Conservation (phyloP, 2,329 filamentous ascomycete genomes). For the Xylariaceae sp. region DNA sequence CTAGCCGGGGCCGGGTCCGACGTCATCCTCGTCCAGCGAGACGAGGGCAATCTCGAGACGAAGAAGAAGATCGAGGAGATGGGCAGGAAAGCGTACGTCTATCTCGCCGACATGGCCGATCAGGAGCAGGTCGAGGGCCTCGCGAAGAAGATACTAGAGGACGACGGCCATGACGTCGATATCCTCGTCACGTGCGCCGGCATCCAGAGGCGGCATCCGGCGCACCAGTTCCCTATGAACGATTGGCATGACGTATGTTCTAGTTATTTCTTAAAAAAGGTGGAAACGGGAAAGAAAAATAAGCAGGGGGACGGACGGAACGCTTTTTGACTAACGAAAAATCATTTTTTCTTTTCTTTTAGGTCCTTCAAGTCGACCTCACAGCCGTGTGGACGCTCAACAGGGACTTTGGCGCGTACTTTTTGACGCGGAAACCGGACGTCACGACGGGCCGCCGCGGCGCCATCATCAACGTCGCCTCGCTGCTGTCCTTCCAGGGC, state of each 20-base stretch:
- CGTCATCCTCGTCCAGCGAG: conserved; percentile 47
- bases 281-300: no score
- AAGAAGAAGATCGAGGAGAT: conserved; percentile 56
- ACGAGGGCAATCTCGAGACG: conserved; percentile 42
- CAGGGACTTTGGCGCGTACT: conserved; percentile 73
- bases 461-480: conserved; percentile 78
- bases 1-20: conserved; percentile 53
- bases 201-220: conserved; percentile 72
- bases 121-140: conserved; percentile 53
- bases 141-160: conserved; percentile 54
- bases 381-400: conserved; percentile 72
- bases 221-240: conserved; percentile 65
- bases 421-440: conserved; percentile 54
- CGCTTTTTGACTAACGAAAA: no score
- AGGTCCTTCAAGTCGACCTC: conserved; percentile 72
- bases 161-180: conserved; percentile 58
- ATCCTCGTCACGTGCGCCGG: conserved; percentile 81
- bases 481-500: conserved; percentile 76
- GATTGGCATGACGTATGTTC: conserved; percentile 71
- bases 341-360: not conserved
- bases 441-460: conserved; percentile 56
- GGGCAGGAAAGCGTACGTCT: conserved; percentile 60
- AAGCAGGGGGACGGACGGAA: no score
- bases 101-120: conserved; percentile 62
- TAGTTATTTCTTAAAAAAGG: no score